phyloP scores from a whole-genome alignment of 331 rosid genomes.

The Malus hybrid region DNA sequence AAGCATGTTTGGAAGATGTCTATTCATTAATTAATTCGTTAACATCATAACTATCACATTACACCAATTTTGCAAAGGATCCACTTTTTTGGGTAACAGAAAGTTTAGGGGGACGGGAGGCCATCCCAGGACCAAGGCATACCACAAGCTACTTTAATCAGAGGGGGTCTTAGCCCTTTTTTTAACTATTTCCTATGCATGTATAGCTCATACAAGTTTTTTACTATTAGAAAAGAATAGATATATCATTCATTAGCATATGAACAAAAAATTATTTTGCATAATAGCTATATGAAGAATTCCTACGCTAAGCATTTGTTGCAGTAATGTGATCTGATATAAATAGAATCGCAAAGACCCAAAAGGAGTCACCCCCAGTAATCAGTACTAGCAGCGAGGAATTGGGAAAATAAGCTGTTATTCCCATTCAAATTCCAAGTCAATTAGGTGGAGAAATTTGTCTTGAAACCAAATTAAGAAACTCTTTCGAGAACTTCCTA shows the following conservation, averaged over 20 bases:
- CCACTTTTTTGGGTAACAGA: too few relatives aligned
- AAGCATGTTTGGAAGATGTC: neutral
- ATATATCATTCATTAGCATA: neutral
- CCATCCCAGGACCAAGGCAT: neutral
- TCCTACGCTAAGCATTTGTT: neutral
- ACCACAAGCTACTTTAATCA: too few relatives aligned
- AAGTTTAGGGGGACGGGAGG: too few relatives aligned
- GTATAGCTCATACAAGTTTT: conserved; percentile 1
- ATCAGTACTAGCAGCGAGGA: neutral
- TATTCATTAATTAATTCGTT: neutral
- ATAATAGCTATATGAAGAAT: conserved; percentile 6
- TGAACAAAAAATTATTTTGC: conserved; percentile 3
- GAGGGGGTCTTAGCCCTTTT: neutral
- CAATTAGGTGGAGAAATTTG: conserved; percentile 6
- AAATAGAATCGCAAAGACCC: neutral
- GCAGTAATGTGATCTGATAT: neutral
- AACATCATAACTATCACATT: neutral
- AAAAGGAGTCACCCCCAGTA: neutral
- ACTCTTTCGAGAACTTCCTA: neutral
- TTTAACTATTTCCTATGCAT: neutral
- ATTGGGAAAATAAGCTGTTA: conserved; percentile 3
- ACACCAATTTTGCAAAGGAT: neutral
- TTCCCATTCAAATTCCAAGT: neutral
- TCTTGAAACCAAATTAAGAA: conserved; percentile 3
- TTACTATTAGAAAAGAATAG: neutral